Conservation (phyloP, 2,329 filamentous ascomycete genomes). For the Sclerotinia nivalis region DNA sequence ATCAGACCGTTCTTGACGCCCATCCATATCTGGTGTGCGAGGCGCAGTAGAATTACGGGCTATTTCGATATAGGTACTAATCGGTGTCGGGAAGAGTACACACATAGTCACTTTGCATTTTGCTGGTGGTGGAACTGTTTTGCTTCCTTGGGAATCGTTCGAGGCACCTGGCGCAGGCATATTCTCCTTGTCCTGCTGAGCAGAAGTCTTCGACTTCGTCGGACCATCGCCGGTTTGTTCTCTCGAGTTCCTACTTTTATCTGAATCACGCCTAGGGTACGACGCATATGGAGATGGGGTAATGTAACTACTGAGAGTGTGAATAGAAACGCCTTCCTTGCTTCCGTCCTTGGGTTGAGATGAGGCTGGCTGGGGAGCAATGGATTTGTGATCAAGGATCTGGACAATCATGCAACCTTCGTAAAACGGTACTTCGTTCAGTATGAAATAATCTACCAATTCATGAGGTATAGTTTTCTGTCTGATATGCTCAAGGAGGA, state of each 20-base stretch:
- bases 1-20: constrained; percentile 44
- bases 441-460: constrained; percentile 72
- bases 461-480: constrained; percentile 83
- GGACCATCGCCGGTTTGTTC: constrained; percentile 39
- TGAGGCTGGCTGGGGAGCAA: constrained; percentile 60
- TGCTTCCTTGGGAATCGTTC: constrained; percentile 48
- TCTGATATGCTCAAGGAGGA: constrained; percentile 73
- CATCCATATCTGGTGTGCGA: constrained; percentile 61
- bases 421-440: constrained; percentile 73
- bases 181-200: constrained; percentile 59
- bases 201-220: constrained; percentile 37
- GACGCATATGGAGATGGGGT: constrained; percentile 85
- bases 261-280: constrained; percentile 59
- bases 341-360: constrained; percentile 55
- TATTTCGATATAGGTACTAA: constrained; percentile 75
- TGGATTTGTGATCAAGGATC: constrained; percentile 82
- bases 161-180: constrained; percentile 55
- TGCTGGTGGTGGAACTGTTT: constrained; percentile 43
- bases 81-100: constrained; percentile 80
- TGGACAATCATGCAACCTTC: constrained; percentile 94
- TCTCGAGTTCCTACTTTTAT: constrained; percentile 40
- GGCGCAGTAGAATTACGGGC: constrained; percentile 55
- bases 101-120: constrained; percentile 72
- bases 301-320: constrained; percentile 87
- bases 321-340: constrained; percentile 77